Conservation (phyloP, 169 alveolate species). For the Condylostoma magnum region DNA sequence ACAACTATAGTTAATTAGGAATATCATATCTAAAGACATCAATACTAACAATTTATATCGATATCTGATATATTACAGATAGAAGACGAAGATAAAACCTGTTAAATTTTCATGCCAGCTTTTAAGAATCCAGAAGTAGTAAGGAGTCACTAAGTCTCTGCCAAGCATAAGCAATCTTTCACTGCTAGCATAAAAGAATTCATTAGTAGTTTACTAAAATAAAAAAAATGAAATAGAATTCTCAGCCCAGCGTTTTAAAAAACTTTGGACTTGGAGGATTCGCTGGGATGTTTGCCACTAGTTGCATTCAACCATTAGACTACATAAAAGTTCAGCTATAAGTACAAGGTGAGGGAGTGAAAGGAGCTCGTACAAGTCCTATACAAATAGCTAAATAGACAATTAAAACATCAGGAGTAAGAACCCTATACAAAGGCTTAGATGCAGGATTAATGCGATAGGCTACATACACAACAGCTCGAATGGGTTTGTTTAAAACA, state of each 20-base stretch:
- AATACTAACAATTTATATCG: no score
- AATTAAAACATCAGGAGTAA: constrained; percentile 12
- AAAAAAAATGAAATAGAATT: no score
- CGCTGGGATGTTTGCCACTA: constrained; percentile 29
- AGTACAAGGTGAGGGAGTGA: constrained; percentile 24
- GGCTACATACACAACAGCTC: constrained; percentile 91
- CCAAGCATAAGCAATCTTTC: no score
- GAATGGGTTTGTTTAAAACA: constrained; percentile 94
- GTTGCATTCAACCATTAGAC: constrained; percentile 25
- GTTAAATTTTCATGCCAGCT: no score
- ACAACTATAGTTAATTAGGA: no score
- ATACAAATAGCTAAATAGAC: constrained; percentile 5
- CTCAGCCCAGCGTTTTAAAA: constrained; percentile 7
- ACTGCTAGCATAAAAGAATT: no score
- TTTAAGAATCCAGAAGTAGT: no score
- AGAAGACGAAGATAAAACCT: no score
- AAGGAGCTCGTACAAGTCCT: constrained; percentile 7
- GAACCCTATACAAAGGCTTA: constrained; percentile 81
- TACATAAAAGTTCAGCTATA: constrained; percentile 26
- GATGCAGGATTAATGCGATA: constrained; percentile 95
- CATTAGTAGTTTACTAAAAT: no score
- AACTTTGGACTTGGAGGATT: constrained; percentile 29
- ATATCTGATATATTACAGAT: no score
- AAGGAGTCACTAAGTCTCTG: no score
- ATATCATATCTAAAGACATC: no score